Conservation (phyloP, 495 filamentous ascomycete species). For the Rhypophila decipiens region DNA sequence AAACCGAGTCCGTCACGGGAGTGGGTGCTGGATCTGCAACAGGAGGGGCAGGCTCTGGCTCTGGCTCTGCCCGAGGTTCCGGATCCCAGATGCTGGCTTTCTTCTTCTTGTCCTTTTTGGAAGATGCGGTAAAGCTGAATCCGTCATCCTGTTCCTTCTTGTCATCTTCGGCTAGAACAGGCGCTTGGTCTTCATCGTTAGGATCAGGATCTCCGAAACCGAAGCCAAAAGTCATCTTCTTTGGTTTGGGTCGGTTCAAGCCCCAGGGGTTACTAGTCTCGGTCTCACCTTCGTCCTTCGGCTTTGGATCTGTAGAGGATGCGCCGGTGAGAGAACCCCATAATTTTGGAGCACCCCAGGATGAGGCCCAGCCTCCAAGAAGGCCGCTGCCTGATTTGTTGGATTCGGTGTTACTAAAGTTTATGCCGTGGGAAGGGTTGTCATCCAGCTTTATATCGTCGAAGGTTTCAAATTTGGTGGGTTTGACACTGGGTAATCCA, state of each 20-base stretch:
- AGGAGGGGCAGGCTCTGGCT: constrained; percentile 16
- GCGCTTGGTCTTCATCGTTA: constrained; percentile 14
- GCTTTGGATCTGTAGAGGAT: constrained; percentile 7
- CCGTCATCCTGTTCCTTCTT: constrained; percentile 26
- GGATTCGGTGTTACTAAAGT: constrained; percentile 23
- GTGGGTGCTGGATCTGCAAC: constrained; percentile 22
- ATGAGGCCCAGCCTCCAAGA: constrained; percentile 28
- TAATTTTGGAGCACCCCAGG: constrained; percentile 26
- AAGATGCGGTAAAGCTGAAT: constrained; percentile 23
- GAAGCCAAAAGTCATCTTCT: constrained; percentile 35
- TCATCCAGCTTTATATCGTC: constrained; percentile 47
- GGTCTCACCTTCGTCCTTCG: constrained; percentile 17
- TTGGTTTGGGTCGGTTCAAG: constrained; percentile 31
- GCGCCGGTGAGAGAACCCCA: constrained; percentile 22
- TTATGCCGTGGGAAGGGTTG: constrained; percentile 31
- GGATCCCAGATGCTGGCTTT: constrained; percentile 21
- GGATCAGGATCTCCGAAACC: constrained; percentile 35
- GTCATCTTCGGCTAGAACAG: background rate
- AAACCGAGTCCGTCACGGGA: constrained; percentile 10
- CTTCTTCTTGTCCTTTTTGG: constrained; percentile 32
- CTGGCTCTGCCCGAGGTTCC: constrained; percentile 8
- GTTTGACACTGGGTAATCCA: constrained; percentile 13
- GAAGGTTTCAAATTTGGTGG: constrained; percentile 28
- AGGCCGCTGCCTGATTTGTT: constrained; percentile 25
- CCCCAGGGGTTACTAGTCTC: constrained; percentile 38